Conservation (phyloP, 208 protist genomes). For the Leptomonas seymouri region DNA sequence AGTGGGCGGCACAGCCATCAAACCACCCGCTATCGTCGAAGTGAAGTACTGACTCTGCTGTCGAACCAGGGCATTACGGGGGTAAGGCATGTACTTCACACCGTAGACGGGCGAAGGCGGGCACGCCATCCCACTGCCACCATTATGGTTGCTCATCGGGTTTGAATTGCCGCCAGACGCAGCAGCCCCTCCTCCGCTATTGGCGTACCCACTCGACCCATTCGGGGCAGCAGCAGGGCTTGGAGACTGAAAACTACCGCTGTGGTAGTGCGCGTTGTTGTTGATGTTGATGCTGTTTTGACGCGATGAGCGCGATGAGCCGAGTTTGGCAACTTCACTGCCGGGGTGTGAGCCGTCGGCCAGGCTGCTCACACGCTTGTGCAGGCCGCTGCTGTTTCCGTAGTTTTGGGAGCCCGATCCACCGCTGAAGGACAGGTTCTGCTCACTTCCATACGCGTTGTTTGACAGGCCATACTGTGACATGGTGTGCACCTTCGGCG, state of each 20-base stretch:
- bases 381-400: not conserved
- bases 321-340: conserved; percentile 4
- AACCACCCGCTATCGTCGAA: conserved; percentile 26
- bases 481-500: conserved; percentile 42
- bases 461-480: conserved; percentile 2
- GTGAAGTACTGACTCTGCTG: conserved; percentile 40
- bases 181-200: no score
- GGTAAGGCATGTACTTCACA: conserved; percentile 34
- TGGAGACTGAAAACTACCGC: not conserved
- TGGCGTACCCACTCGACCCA: not conserved
- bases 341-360: conserved; percentile 1
- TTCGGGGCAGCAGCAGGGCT: not conserved
- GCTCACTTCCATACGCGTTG: conserved; percentile 1
- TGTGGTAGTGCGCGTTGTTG: conserved; percentile 1
- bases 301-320: not conserved
- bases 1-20: conserved; percentile 33
- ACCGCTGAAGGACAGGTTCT: not conserved
- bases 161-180: not conserved
- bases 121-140: not conserved
- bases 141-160: not conserved
- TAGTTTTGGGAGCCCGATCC: not conserved
- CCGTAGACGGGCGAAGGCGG: conserved; percentile 12
- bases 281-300: not conserved
- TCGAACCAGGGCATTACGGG: conserved; percentile 28
- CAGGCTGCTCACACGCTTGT: conserved; percentile 10